phyloP scores from a whole-genome alignment of 2,329 filamentous ascomycete species.

The Penicillium sp. region DNA sequence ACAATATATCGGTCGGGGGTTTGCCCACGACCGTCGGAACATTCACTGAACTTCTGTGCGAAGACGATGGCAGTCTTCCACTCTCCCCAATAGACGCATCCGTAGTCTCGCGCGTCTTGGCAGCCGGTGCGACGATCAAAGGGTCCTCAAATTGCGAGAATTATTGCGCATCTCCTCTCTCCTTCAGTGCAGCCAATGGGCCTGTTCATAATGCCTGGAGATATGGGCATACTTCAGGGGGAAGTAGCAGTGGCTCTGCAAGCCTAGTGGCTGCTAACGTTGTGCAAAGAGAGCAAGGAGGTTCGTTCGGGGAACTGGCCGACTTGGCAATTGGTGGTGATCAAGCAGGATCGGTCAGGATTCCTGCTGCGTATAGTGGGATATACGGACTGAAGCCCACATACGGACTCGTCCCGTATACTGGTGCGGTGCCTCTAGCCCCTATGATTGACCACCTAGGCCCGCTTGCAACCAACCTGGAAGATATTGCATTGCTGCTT shows the following conservation, averaged over 20 bases:
- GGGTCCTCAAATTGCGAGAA: conserved; percentile 46
- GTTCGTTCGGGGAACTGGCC: conserved; percentile 30
- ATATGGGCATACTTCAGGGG: conserved; percentile 38
- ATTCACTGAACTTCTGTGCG: conserved; percentile 34
- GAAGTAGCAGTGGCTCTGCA: conserved; percentile 42
- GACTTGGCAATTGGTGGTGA: conserved; percentile 47
- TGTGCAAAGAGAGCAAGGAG: conserved; percentile 19
- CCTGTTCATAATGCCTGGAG: conserved; percentile 43
- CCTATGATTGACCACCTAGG: conserved; percentile 52
- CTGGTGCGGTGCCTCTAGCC: conserved; percentile 49
- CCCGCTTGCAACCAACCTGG: conserved; percentile 49
- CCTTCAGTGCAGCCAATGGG: conserved; percentile 41
- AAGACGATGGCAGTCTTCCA: conserved; percentile 28
- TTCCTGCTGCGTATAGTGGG: conserved; percentile 46
- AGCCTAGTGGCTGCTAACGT: conserved; percentile 35
- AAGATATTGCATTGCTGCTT: conserved; percentile 50
- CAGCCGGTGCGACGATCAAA: conserved; percentile 38
- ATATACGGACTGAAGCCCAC: conserved; percentile 55
- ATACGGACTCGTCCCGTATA: conserved; percentile 56
- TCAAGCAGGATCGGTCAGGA: conserved; percentile 44
- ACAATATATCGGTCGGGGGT: conserved; percentile 42
- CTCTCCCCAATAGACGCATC: conserved; percentile 41
- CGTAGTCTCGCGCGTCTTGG: conserved; percentile 39
- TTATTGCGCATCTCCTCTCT: conserved; percentile 42
- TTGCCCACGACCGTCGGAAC: conserved; percentile 43